These are phyloP conservation scores for thale cress (Arabidopsis thaliana) DNA, from an alignment of 345 rosid genomes.

Conservation along the genomic window DNA sequence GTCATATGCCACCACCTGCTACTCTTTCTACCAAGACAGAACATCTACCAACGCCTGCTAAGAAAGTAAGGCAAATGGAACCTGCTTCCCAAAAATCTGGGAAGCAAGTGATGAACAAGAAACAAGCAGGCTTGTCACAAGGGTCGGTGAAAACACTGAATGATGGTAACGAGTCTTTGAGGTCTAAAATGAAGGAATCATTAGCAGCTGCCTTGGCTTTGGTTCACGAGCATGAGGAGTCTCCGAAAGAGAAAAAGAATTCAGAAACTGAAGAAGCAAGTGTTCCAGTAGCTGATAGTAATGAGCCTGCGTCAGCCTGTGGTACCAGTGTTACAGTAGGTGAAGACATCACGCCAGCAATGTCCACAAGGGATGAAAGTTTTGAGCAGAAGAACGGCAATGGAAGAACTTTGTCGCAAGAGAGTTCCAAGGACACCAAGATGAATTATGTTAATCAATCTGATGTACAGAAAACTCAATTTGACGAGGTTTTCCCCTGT, in stretches of 20 bases:
- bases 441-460: slow-evolving; percentile 41
- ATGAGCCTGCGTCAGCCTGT: slow-evolving; percentile 34
- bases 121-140: slow-evolving; percentile 48
- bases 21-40: slow-evolving; percentile 48
- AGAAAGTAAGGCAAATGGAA: slow-evolving; percentile 49
- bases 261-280: slow-evolving; percentile 48
- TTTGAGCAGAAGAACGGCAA: slow-evolving; percentile 26
- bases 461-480: slow-evolving; percentile 52
- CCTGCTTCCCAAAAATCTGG: slow-evolving; percentile 53
- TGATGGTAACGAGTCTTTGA: slow-evolving; percentile 67
- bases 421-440: slow-evolving; percentile 37
- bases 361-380: slow-evolving; percentile 35
- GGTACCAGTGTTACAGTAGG: slow-evolving; percentile 41
- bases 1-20: slow-evolving; percentile 51
- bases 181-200: slow-evolving; percentile 92
- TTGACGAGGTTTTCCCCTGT: slow-evolving; percentile 50
- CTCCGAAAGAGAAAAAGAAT: slow-evolving; percentile 46
- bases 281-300: slow-evolving; percentile 41
- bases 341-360: slow-evolving; percentile 12
- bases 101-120: slow-evolving; percentile 49
- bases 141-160: slow-evolving; percentile 47
- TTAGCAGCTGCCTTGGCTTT: slow-evolving; percentile 81
- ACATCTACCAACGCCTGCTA: slow-evolving; percentile 46
- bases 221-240: slow-evolving; percentile 53
- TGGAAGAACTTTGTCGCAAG: slow-evolving; percentile 34